Conservation (phyloP, 2,329 filamentous ascomycete genomes). For the Lachnellula hyalina region DNA sequence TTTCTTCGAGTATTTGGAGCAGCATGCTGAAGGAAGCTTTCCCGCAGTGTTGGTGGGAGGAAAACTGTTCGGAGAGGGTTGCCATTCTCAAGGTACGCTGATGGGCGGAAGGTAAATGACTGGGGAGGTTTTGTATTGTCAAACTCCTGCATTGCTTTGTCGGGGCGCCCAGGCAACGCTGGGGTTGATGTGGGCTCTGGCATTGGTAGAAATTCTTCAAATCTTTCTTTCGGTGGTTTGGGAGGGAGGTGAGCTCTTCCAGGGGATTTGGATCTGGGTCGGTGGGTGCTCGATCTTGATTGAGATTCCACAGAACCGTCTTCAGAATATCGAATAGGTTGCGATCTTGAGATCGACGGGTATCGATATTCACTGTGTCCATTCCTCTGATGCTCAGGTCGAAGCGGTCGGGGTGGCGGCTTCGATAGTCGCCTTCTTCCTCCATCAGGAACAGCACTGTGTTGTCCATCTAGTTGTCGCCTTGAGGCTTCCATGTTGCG, state of each 20-base stretch:
- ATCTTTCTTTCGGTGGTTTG: conserved; percentile 27
- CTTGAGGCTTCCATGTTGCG: conserved; percentile 47
- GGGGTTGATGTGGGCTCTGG: background rate
- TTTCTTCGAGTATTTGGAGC: conserved; percentile 71
- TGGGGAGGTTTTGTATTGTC: conserved; percentile 6
- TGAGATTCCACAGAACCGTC: conserved; percentile 2
- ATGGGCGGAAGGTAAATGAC: conserved; percentile 70
- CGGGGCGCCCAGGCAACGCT: conserved; percentile 21
- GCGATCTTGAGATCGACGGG: conserved; percentile 49
- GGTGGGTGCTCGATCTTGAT: background rate
- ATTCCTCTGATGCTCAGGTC: conserved; percentile 15
- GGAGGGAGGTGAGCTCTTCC: background rate
- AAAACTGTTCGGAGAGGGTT: conserved; percentile 83
- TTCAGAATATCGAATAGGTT: conserved; percentile 40
- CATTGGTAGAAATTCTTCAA: conserved; percentile 4
- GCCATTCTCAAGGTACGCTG: conserved; percentile 86
- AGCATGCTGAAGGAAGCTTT: conserved; percentile 69
- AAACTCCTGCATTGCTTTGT: conserved; percentile 18
- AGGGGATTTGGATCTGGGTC: background rate
- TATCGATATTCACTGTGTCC: conserved; percentile 44
- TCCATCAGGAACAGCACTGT: conserved; percentile 21
- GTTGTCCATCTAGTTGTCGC: conserved; percentile 33
- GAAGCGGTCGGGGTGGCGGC: conserved; percentile 18
- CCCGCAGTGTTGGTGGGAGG: conserved; percentile 69
- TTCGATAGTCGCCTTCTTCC: conserved; percentile 26